Conservation (phyloP, 163 green algal species). For the Prototheca stagnorum region DNA sequence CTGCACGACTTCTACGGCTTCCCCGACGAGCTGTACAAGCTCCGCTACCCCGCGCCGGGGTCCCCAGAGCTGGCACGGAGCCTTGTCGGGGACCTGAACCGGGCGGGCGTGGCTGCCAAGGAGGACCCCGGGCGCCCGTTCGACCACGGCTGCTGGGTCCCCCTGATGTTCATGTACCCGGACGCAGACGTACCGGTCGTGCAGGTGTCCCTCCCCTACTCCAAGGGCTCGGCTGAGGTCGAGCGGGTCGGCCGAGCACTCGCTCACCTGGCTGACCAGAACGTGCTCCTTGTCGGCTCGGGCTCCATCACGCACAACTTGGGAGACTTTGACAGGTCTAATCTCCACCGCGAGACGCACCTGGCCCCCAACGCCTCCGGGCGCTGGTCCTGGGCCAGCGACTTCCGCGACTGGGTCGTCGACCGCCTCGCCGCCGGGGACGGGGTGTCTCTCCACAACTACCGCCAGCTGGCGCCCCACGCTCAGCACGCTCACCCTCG, state of each 20-base stretch:
- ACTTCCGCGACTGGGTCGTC: neutral
- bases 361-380: too few species aligned
- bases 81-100: too few species aligned
- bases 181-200: constrained; percentile 43
- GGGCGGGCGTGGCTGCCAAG: neutral
- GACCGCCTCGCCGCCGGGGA: neutral
- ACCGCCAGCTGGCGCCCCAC: neutral
- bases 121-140: constrained; percentile 11
- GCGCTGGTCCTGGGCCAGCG: neutral
- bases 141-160: constrained; percentile 52
- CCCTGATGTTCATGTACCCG: constrained; percentile 40
- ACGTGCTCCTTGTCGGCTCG: constrained; percentile 40
- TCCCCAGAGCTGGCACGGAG: neutral
- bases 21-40: neutral
- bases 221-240: constrained; percentile 23
- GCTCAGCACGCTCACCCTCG: neutral
- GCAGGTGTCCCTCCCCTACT: constrained; percentile 30
- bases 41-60: neutral
- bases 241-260: constrained; percentile 23
- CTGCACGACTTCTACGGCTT: constrained; percentile 2
- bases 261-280: constrained; percentile 35
- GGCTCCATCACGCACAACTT: constrained; percentile 51
- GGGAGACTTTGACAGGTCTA: constrained; percentile 5
- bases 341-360: too few species aligned
- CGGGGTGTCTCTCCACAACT: neutral